phyloP scores from a whole-genome alignment of 2,329 filamentous ascomycete genomes.

The Lasiodiplodia citricola region DNA sequence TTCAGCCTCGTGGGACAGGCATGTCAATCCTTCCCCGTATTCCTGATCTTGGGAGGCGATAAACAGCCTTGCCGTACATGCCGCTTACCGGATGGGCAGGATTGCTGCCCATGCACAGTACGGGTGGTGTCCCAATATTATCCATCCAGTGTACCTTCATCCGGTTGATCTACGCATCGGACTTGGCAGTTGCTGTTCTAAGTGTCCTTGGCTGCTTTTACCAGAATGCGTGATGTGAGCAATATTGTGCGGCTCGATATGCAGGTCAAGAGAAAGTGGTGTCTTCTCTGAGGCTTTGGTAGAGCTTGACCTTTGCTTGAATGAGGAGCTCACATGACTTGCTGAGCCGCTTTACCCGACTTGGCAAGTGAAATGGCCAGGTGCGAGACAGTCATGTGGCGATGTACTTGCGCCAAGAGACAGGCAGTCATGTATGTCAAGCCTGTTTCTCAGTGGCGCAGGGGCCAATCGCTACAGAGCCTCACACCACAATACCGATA shows the following conservation, averaged over 20 bases:
- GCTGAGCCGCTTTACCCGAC: slow-evolving; percentile 13
- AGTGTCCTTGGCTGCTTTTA: no score
- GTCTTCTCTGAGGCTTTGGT: not conserved
- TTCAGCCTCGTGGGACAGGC: slow-evolving; percentile 3
- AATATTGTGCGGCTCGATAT: not conserved
- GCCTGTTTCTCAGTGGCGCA: not conserved
- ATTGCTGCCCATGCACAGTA: not conserved
- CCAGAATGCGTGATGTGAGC: not conserved
- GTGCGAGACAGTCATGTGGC: not conserved
- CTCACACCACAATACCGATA: not conserved
- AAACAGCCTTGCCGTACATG: not conserved
- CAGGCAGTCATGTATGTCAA: not conserved
- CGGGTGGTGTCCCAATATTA: not conserved
- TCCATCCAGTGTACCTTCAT: not conserved
- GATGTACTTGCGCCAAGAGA: not conserved
- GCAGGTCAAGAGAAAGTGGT: not conserved
- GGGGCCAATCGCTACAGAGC: not conserved
- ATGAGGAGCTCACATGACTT: not conserved
- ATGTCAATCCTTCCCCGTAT: slow-evolving; percentile 6
- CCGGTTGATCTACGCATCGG: not conserved
- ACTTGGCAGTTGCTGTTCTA: not conserved
- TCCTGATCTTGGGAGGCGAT: not conserved
- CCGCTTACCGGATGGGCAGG: not conserved
- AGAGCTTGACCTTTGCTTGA: slow-evolving; percentile 5
- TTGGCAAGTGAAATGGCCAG: slow-evolving; percentile 1